phyloP scores from a whole-genome alignment of 2,329 filamentous ascomycete species.

The Arthrinium phaeospermum region DNA sequence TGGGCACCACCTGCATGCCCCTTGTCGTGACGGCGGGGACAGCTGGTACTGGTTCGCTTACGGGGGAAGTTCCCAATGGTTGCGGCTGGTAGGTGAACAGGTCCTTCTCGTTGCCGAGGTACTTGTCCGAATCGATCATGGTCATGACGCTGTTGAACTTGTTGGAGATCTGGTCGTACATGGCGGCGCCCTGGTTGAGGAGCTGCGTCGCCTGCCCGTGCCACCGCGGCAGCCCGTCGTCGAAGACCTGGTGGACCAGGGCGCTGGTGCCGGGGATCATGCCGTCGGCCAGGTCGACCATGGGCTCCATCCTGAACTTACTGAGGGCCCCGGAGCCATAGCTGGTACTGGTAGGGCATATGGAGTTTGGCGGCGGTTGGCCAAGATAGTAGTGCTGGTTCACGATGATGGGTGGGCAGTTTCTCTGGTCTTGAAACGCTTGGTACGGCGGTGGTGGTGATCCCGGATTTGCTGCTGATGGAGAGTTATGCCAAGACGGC shows the following conservation, averaged over 20 bases:
- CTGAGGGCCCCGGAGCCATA: constrained; percentile 30
- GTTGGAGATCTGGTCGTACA: constrained; percentile 65
- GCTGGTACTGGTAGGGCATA: constrained; percentile 27
- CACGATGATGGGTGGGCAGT: constrained; percentile 51
- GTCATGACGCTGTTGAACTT: constrained; percentile 74
- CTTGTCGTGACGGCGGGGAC: neutral
- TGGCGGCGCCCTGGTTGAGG: constrained; percentile 50
- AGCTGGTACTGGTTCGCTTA: constrained; percentile 19
- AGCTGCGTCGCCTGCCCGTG: constrained; percentile 50
- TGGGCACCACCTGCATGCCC: neutral
- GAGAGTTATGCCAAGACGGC: constrained; percentile 28
- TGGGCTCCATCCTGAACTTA: constrained; percentile 46
- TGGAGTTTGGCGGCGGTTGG: constrained; percentile 30
- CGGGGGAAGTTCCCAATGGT: constrained; percentile 23
- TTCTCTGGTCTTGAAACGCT: constrained; percentile 28
- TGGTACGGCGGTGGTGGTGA: constrained; percentile 34
- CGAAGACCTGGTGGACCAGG: constrained; percentile 44
- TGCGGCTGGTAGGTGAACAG: constrained; percentile 49
- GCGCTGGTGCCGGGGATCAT: constrained; percentile 41
- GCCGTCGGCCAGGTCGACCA: constrained; percentile 50
- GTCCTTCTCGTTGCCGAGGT: constrained; percentile 59
- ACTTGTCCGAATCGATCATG: constrained; percentile 69
- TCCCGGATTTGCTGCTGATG: constrained; percentile 8
- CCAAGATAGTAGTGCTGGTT: constrained; percentile 58
- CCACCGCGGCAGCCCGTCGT: constrained; percentile 50